Evolutionary conservation across 2,329 filamentous ascomycete genomes (phyloP).

Genomic region (Juglanconis oblonga): DNA sequence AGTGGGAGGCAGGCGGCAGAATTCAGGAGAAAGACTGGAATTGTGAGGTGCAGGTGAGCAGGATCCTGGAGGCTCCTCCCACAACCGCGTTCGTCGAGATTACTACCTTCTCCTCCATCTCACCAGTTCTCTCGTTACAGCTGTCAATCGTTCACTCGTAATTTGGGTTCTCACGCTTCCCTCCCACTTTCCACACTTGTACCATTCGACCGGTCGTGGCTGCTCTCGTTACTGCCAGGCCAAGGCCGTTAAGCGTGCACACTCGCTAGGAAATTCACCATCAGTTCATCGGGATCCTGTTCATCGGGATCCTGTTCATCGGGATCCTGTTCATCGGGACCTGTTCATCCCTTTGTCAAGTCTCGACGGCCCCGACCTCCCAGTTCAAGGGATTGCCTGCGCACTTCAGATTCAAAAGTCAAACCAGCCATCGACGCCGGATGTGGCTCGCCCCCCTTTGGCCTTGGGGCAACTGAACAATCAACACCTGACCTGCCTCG

Average conservation of each 20-base stretch:
- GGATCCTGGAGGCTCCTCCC: background rate
- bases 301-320: too few relatives aligned
- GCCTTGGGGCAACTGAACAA: background rate
- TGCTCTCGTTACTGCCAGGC: background rate
- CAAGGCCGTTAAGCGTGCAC: background rate
- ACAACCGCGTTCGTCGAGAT: background rate
- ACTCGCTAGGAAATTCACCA: background rate
- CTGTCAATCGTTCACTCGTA: background rate
- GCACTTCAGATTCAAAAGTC: background rate
- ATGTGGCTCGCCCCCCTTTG: background rate
- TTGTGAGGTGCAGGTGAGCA: background rate
- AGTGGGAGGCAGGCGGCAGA: background rate
- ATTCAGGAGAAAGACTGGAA: background rate
- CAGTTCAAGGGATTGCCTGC: too few relatives aligned
- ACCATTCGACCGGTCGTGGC: background rate
- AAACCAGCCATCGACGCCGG: too few relatives aligned
- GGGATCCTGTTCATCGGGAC: too few relatives aligned
- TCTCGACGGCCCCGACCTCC: too few relatives aligned
- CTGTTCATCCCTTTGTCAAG: background rate
- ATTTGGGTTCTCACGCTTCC: background rate
- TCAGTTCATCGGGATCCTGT: background rate
- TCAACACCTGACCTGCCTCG: background rate
- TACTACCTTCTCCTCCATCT: background rate
- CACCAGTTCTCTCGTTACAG: too few relatives aligned
- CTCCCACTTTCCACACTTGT: background rate